A percentile compares a stretch with the other conserved stretches of the same genome.
Evolutionary conservation across 176 grass and related monocot species (phyloP).

Genomic region (Eleusine coracana): DNA sequence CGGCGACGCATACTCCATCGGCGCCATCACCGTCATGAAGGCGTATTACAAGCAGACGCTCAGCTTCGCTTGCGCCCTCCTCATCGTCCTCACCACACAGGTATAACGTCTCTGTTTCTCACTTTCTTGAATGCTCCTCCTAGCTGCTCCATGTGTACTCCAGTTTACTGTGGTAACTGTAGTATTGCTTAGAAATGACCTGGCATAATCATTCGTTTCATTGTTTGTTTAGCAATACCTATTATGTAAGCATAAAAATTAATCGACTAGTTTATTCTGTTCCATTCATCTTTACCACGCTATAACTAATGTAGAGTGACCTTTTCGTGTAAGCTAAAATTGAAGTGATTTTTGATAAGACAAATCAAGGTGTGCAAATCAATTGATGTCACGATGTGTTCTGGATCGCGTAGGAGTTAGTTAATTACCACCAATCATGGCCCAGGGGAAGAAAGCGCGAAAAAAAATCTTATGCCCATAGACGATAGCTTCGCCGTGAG

Average conservation of each 20-base stretch:
- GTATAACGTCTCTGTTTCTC: background rate
- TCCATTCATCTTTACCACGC: background rate
- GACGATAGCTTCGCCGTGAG: background rate
- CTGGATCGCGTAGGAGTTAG: background rate
- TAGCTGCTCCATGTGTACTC: background rate
- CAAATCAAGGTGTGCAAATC: conserved; percentile 1
- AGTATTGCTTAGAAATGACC: background rate
- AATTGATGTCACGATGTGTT: background rate
- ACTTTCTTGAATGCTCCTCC: background rate
- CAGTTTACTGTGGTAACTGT: background rate
- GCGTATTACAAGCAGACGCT: conserved; percentile 91
- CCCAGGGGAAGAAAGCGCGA: background rate
- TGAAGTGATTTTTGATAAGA: conserved; percentile 8
- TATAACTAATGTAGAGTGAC: conserved; percentile 19
- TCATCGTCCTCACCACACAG: conserved; percentile 95
- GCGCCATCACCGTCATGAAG: conserved; percentile 98
- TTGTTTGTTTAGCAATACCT: background rate
- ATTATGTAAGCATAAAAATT: background rate
- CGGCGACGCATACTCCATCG: conserved; percentile 94
- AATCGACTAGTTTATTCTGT: background rate
- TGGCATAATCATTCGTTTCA: background rate
- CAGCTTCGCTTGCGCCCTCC: conserved; percentile 75
- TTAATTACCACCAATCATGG: conserved; percentile 29
- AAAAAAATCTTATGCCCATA: conserved; percentile 21
- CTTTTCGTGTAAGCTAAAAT: background rate